Evolutionary conservation across 768 basidiomycete genomes (phyloP).

Genomic region (Porpolomopsis calyptriformis): DNA sequence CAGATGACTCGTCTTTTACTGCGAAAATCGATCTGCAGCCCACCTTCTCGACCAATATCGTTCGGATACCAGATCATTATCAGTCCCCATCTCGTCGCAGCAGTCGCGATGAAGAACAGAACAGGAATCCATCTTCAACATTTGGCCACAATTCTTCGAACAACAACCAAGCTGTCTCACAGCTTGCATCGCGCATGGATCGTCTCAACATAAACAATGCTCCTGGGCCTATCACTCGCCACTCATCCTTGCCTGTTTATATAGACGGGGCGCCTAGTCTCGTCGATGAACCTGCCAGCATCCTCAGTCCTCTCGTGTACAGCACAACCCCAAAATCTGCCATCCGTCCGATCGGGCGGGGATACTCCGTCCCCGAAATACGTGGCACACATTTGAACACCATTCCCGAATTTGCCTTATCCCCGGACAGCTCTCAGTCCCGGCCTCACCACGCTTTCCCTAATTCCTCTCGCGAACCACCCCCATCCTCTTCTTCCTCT

Average conservation of each 20-base stretch:
- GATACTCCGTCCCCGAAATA: slow-evolving; percentile 25
- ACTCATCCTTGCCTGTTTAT: slow-evolving; percentile 25
- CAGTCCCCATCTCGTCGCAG: slow-evolving; percentile 14
- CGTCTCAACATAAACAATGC: slow-evolving; percentile 12
- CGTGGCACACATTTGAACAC: slow-evolving; percentile 24
- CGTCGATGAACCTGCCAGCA: slow-evolving; percentile 35
- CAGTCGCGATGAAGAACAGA: slow-evolving; percentile 6
- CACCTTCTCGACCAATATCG: slow-evolving; percentile 59
- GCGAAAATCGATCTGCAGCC: slow-evolving; percentile 43
- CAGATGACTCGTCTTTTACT: slow-evolving; percentile 36
- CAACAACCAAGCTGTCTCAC: background rate
- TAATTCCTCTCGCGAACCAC: slow-evolving; percentile 3
- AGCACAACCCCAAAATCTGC: slow-evolving; percentile 23
- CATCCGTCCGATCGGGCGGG: slow-evolving; percentile 19
- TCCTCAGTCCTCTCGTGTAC: slow-evolving; percentile 37
- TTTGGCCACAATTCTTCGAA: background rate
- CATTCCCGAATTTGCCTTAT: slow-evolving; percentile 24
- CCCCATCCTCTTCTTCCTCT: slow-evolving; percentile 14
- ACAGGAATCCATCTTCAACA: background rate
- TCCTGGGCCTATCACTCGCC: slow-evolving; percentile 16
- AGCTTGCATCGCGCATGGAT: slow-evolving; percentile 14
- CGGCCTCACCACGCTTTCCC: slow-evolving; percentile 14
- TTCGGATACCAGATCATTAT: slow-evolving; percentile 62
- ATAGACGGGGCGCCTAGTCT: slow-evolving; percentile 19
- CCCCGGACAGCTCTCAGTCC: background rate